Evolutionary conservation across 1,284 basidiomycete genomes (phyloP).

Genomic region (Apiotrichum siamense): DNA sequence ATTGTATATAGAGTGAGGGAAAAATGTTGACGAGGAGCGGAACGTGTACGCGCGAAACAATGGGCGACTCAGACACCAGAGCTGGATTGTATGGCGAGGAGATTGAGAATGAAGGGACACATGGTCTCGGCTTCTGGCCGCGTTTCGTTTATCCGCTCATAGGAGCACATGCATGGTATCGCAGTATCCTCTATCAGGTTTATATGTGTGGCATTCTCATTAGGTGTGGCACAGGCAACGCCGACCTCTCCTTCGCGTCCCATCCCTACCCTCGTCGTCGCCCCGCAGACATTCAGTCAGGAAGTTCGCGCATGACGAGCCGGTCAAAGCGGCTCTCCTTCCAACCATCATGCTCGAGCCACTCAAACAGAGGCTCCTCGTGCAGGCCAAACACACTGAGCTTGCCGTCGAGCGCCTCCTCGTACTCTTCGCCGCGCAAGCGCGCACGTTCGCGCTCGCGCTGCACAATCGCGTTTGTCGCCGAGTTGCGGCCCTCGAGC

Average conservation of each 20-base stretch:
- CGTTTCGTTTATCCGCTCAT: no score
- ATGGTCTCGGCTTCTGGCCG: no score
- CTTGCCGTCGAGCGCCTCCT: constrained; percentile 61
- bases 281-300: constrained; percentile 53
- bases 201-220: no score
- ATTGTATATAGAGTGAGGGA: not conserved
- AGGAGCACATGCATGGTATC: not conserved
- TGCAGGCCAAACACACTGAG: constrained; percentile 82
- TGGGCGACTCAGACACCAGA: not conserved
- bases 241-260: no score
- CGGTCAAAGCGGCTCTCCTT: constrained; percentile 82
- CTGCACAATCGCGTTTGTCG: constrained; percentile 37
- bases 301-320: constrained; percentile 75
- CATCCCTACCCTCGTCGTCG: no score
- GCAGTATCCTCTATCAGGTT: no score
- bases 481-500: constrained; percentile 57
- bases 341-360: constrained; percentile 59
- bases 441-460: constrained; percentile 56
- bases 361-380: constrained; percentile 79
- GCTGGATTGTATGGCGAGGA: no score
- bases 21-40: not conserved
- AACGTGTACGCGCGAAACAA: not conserved
- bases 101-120: no score
- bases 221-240: no score
- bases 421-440: constrained; percentile 42